These are phyloP conservation scores for Lachnellula hyalina DNA, from an alignment of 2,329 filamentous ascomycete species.

Conservation along the genomic window DNA sequence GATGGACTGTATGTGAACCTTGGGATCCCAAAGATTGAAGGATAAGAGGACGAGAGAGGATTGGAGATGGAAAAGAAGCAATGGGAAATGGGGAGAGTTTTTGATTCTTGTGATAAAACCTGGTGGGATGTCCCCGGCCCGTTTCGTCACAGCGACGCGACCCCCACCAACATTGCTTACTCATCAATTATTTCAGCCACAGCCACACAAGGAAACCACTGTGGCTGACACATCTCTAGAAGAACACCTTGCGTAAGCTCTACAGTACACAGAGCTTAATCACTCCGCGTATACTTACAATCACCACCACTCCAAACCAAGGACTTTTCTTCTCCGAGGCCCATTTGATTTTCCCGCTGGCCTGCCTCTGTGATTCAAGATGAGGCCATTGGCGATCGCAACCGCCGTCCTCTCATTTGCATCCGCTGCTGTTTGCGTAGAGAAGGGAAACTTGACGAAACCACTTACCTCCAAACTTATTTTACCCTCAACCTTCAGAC, in stretches of 20 bases:
- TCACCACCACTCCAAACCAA: conserved; percentile 3
- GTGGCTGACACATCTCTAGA: conserved; percentile 8
- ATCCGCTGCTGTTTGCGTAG: conserved; percentile 25
- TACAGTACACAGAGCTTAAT: conserved; percentile 1
- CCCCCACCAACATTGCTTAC: not conserved
- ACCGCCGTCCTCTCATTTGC: conserved; percentile 53
- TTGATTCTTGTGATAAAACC: not conserved
- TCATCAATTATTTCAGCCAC: not conserved
- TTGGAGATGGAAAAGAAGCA: not conserved
- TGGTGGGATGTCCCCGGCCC: not conserved
- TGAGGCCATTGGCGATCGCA: conserved; percentile 39
- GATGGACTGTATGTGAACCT: not conserved
- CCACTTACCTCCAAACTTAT: conserved; percentile 51
- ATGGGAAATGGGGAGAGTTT: not conserved
- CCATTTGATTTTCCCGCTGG: conserved; percentile 14
- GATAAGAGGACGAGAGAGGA: not conserved
- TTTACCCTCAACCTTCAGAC: conserved; percentile 66
- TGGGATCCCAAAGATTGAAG: not conserved
- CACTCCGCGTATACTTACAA: conserved; percentile 7
- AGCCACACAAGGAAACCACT: not conserved
- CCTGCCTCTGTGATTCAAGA: conserved; percentile 23
- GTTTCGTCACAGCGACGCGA: not conserved
- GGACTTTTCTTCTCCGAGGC: conserved; percentile 6
- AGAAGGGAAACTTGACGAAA: conserved; percentile 28
- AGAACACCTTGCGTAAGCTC: conserved; percentile 27